Conservation (phyloP, 2,329 filamentous ascomycete genomes). For the Aspergillus brasiliensis region DNA sequence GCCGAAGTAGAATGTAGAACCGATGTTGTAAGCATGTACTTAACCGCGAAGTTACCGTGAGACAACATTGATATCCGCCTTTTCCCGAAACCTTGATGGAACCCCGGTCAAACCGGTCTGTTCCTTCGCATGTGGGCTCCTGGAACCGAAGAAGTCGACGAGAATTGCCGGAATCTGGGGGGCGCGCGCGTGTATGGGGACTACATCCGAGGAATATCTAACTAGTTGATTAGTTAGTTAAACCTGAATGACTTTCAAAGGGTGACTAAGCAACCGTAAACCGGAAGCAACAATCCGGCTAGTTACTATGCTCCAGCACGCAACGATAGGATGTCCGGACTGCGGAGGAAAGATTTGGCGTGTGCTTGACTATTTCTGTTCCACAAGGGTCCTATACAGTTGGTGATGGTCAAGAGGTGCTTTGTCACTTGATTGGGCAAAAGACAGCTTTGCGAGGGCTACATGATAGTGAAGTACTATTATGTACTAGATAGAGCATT, state of each 20-base stretch:
- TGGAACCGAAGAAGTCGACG: constrained; percentile 16
- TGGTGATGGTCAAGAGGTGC: background rate
- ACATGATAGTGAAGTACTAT: background rate
- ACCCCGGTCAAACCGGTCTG: constrained; percentile 17
- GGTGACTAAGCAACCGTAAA: background rate
- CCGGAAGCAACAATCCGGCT: background rate
- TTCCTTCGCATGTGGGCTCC: constrained; percentile 7
- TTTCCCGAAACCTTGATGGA: constrained; percentile 32
- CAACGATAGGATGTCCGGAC: background rate
- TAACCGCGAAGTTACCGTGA: constrained; percentile 22
- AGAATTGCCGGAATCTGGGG: constrained; percentile 26
- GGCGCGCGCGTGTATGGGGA: background rate
- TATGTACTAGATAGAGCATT: too few species aligned
- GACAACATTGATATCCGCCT: constrained; percentile 30
- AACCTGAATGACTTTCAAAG: background rate
- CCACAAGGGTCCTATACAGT: background rate
- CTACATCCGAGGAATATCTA: background rate
- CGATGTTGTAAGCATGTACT: constrained; percentile 4
- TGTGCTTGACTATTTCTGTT: background rate
- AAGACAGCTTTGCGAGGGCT: background rate
- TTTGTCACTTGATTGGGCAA: background rate
- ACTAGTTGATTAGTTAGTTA: too few species aligned
- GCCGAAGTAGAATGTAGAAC: constrained; percentile 23
- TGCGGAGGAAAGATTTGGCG: background rate
- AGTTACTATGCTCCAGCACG: background rate